Base-by-base conservation (phyloP, 2,329 filamentous ascomycete genomes). In the Penicillium sp. region DNA sequence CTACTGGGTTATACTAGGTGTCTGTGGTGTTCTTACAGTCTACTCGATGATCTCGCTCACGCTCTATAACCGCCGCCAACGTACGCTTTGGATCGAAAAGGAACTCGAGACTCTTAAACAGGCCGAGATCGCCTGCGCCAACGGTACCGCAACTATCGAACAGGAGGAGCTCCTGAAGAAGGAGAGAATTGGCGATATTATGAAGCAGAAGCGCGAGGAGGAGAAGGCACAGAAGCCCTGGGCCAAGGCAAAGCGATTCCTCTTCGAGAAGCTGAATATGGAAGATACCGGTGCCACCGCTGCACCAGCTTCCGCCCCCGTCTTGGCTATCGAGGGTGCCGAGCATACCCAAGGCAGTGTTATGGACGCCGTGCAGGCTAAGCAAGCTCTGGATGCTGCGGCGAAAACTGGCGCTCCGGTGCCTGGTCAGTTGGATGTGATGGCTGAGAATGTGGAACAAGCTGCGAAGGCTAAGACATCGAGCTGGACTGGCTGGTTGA, bases 1-100 rank as follows among this genome's bases (percentile, higher is more conserved):
- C 36, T 45, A 44, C 1, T 40, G 30, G 26, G 12, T 47, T 56
- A 45, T 51, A 48, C n/a, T 56, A 82, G 85, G 85, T 56, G 75
- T 87, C 58, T 79, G 81, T 49, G 83, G 79, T 63, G 80, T 82
- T 40, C 80, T 88, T 42, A 85, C 84, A 36, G 78, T 83, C 37
- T 87, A 87, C 69, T 85, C 86, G 10, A 79, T 87, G 61, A 80
- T 83, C 57, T 86, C 87, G 66, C 83, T 89, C 78, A 79, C 88
- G 55, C 73, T 87, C 57, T 85, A 88, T 75, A 89, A 88, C 71
- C 82, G 86, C 53, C 79, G 82, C 56, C 85, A 87, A 75, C 78
- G 82, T 54, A 78, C 78, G 36, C 82, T 87, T 59, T 89, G 81
- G 78, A 79, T 85, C 59, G 80, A 85, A 65, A 71, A 68, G 45